Base-by-base conservation (phyloP, 2,329 filamentous ascomycete genomes). In the Xylaria sp. region DNA sequence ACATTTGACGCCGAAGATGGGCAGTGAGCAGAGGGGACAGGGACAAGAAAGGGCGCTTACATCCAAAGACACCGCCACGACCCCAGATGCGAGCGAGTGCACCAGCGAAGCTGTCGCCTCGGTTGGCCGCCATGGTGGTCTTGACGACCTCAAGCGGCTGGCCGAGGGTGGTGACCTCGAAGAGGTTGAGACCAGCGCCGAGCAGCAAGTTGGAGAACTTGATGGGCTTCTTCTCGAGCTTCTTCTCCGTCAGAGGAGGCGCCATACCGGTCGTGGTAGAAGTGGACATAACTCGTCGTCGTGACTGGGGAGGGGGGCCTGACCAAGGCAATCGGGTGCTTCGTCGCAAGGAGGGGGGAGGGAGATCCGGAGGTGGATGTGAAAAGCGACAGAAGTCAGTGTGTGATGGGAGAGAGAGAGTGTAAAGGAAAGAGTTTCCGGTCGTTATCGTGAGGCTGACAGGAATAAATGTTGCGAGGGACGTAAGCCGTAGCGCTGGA, bases 171-270 rank as follows among this genome's bases (percentile, higher is more conserved):
- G 86, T 89, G 80, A 92, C 87, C 90, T 98, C 94, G 83, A 98
- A 98, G 89, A 98, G 86, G 88, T 97, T 98, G 85, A 98, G 89
- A 77, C 94, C 93, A 80, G 93, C 93, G 80, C 94, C 94, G 78
- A 98, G 90, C 79, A 99, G 87, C 89, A 99, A 84, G 86, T 99
- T 99, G 87, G 94, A 97, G 89, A 98, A 98, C 90, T 98, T 98
- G 89, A 99, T 89, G 75, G 96, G 96, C 90, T 98, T 98, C 92
- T 98, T 98, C 91, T 98, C 94, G 81, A 97, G 86, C 83, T 82
- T 84, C 73, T 82, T 80, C 66, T 80, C 79, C 74, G 83, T 82
- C 77, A 81, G 23, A 25, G 23, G 78, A 80, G 81, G 85, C 82
- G 81, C 84, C 81, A 79, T 77, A 81, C 82, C 82, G 76, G 87